These are phyloP conservation scores for Quercus wislizeni DNA, from an alignment of 306 rosid species.

Conservation along the genomic window DNA sequence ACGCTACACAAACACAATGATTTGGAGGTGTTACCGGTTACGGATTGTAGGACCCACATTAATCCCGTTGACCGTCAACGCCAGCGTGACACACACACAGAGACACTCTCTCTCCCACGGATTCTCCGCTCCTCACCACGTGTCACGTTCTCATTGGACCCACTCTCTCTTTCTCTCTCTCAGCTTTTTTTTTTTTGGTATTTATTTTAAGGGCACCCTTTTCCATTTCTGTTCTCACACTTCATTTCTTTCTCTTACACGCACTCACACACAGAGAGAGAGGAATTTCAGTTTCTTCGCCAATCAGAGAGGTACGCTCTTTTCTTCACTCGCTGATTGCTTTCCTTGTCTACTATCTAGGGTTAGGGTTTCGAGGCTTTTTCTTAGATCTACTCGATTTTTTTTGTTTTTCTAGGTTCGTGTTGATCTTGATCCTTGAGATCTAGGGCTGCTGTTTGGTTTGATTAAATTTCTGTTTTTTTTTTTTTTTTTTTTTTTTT, in stretches of 20 bases:
- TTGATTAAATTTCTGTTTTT: neutral
- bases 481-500: neutral
- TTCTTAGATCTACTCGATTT: neutral
- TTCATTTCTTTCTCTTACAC: neutral
- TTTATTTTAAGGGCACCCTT: constrained; percentile 9
- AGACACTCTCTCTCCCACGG: constrained; percentile 26
- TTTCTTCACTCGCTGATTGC: neutral
- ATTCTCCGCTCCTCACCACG: constrained; percentile 35
- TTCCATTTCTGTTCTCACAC: neutral
- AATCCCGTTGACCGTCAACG: constrained; percentile 34
- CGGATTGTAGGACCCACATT: too few relatives aligned
- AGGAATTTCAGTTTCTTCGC: constrained; percentile 1
- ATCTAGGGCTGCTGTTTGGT: constrained; percentile 8
- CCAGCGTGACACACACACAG: constrained; percentile 15
- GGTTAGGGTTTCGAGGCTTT: constrained; percentile 1
- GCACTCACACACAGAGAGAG: neutral
- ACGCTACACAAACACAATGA: neutral
- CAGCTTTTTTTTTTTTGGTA: constrained; percentile 11
- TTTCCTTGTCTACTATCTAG: neutral
- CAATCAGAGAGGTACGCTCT: constrained; percentile 14
- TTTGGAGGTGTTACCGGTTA: neutral
- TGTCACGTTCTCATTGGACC: constrained; percentile 39
- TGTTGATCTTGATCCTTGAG: neutral
- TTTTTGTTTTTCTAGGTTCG: neutral
- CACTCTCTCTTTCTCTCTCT: constrained; percentile 7